Evolutionary conservation across 305 asterid genomes (phyloP).

Genomic region (Fraxinus ornus): DNA sequence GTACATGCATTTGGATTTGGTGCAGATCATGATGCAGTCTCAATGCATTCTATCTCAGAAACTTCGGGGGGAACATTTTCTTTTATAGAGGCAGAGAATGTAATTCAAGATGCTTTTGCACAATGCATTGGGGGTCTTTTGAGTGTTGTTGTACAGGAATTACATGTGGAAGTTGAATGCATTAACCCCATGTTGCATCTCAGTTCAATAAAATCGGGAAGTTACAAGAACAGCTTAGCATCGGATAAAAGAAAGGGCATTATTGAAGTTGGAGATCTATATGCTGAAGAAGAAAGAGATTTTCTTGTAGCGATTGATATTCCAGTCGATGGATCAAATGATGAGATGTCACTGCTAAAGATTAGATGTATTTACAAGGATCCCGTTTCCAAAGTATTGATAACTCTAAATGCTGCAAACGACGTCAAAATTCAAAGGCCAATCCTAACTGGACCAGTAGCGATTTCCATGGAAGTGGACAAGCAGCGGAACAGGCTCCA

Average conservation of each 20-base stretch:
- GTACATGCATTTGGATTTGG: slow-evolving; percentile 92
- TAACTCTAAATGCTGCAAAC: slow-evolving; percentile 34
- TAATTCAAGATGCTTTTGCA: slow-evolving; percentile 93
- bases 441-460: slow-evolving; percentile 20
- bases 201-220: slow-evolving; percentile 67
- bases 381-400: slow-evolving; percentile 40
- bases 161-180: slow-evolving; percentile 60
- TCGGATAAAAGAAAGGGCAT: slow-evolving; percentile 43
- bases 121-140: slow-evolving; percentile 93
- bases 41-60: slow-evolving; percentile 80
- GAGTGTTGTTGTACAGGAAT: slow-evolving; percentile 74
- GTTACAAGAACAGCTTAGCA: slow-evolving; percentile 48
- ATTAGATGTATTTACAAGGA: slow-evolving; percentile 57
- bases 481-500: slow-evolving; percentile 62
- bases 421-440: slow-evolving; percentile 60
- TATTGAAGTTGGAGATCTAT: slow-evolving; percentile 73
- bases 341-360: slow-evolving; percentile 52
- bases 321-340: slow-evolving; percentile 41
- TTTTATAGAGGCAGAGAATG: slow-evolving; percentile 76
- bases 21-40: slow-evolving; percentile 74
- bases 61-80: slow-evolving; percentile 92
- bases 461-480: slow-evolving; percentile 76
- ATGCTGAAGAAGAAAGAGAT: slow-evolving; percentile 91
- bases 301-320: slow-evolving; percentile 58
- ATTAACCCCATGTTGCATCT: slow-evolving; percentile 43